Percentiles rank a stretch among this genome's conserved stretches.
Evolutionary conservation across 768 basidiomycete genomes (phyloP).

Genomic region (Kwoniella dendrophila): DNA sequence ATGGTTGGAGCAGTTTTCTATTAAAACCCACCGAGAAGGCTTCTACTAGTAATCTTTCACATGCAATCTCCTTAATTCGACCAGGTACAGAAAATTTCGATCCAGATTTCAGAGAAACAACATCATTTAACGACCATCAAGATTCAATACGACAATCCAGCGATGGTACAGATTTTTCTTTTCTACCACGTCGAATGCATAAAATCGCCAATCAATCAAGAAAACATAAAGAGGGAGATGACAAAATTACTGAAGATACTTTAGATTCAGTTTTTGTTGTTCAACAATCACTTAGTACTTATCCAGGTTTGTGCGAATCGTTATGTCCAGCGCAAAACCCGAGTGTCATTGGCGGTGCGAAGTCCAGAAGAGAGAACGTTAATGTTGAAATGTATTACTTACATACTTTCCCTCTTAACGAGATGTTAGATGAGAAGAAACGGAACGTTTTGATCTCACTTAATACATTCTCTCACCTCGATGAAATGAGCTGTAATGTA

Average conservation of each 20-base stretch:
- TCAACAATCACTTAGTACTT: neutral
- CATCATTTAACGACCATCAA: neutral
- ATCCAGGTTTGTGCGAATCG: neutral
- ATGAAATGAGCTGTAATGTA: neutral
- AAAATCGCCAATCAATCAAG: neutral
- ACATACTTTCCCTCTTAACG: neutral
- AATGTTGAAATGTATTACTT: neutral
- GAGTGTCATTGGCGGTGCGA: too few relatives aligned
- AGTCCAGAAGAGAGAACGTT: neutral
- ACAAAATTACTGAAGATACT: neutral
- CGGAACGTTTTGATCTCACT: too few relatives aligned
- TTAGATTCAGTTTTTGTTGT: neutral
- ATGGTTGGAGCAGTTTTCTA: too few relatives aligned
- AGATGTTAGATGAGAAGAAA: neutral
- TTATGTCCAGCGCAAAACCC: neutral
- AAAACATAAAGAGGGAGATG: neutral
- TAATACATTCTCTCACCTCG: neutral
- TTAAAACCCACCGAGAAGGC: too few relatives aligned
- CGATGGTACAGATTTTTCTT: neutral
- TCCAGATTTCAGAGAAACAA: neutral
- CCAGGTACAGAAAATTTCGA: neutral
- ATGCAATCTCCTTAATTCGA: neutral
- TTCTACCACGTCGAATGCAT: neutral
- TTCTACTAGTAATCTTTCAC: neutral
- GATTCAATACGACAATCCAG: neutral